These are phyloP conservation scores for Colletotrichum lentis DNA, from an alignment of 2,329 filamentous ascomycete species.

Conservation along the genomic window DNA sequence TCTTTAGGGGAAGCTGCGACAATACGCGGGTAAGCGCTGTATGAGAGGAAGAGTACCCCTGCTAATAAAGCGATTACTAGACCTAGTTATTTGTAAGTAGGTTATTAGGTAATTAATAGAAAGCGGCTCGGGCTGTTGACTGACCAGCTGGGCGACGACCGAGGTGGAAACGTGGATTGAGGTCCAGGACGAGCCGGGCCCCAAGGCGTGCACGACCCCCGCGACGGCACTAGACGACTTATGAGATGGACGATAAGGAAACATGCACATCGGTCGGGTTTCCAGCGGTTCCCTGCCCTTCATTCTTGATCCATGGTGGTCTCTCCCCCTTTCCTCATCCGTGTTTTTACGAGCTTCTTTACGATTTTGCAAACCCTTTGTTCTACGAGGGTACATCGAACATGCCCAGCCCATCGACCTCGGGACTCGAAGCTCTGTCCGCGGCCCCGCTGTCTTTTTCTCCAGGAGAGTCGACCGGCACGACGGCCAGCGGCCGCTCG, in stretches of 20 bases:
- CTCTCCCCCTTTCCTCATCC: no score
- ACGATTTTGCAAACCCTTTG: neutral
- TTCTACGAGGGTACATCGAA: conserved; percentile 15
- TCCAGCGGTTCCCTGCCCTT: neutral
- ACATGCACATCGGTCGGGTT: conserved; percentile 13
- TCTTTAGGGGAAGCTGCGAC: neutral
- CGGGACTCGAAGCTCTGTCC: conserved; percentile 23
- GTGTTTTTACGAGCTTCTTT: neutral
- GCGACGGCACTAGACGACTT: neutral
- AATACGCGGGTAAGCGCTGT: neutral
- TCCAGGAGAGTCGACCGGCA: neutral
- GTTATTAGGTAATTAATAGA: no score
- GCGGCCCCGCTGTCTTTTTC: neutral
- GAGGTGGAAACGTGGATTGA: neutral
- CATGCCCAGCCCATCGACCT: conserved; percentile 21
- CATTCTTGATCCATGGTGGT: no score
- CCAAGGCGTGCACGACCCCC: neutral
- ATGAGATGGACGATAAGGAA: conserved; percentile 15
- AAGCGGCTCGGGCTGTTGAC: neutral
- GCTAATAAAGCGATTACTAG: no score
- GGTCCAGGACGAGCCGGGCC: conserved; percentile 7
- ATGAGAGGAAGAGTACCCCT: neutral
- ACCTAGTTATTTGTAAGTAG: no score
- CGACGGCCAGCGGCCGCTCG: conserved; percentile 27
- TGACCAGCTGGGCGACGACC: neutral